phyloP scores from a whole-genome alignment of 1,284 basidiomycete species.

The Marasmius sp. region DNA sequence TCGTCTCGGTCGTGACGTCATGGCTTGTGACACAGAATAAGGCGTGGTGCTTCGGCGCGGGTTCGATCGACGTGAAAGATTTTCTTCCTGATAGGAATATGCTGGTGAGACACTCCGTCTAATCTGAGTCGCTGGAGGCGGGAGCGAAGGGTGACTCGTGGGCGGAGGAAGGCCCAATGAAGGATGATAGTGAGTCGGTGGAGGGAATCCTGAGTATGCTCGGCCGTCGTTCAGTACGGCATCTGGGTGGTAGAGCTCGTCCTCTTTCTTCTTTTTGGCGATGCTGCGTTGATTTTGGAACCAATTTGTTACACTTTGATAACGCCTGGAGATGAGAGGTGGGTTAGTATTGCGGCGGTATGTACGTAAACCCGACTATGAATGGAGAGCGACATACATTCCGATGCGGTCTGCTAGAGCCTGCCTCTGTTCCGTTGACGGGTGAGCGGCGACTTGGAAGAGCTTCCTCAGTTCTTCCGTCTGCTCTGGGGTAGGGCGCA shows the following conservation, averaged over 20 bases:
- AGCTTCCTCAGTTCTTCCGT: slow-evolving; percentile 64
- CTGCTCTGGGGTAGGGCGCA: slow-evolving; percentile 62
- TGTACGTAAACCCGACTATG: background rate
- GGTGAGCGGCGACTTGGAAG: slow-evolving; percentile 62
- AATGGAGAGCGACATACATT: slow-evolving; percentile 52
- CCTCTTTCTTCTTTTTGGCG: slow-evolving; percentile 66
- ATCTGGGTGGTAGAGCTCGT: slow-evolving; percentile 31
- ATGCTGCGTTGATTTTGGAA: slow-evolving; percentile 81
- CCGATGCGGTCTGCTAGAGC: slow-evolving; percentile 64
- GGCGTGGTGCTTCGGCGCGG: slow-evolving; percentile 44
- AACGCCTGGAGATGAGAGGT: slow-evolving; percentile 49
- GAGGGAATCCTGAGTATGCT: slow-evolving; percentile 46
- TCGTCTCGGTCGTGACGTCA: slow-evolving; percentile 50
- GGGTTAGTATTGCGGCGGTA: slow-evolving; percentile 21
- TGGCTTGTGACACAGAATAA: slow-evolving; percentile 35
- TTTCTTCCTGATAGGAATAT: slow-evolving; percentile 23
- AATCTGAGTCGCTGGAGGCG: slow-evolving; percentile 19
- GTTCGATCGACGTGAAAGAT: slow-evolving; percentile 34
- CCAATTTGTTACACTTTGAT: slow-evolving; percentile 79
- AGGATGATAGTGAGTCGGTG: slow-evolving; percentile 22
- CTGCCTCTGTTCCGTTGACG: slow-evolving; percentile 64
- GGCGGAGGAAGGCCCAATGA: slow-evolving; percentile 26
- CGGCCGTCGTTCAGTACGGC: slow-evolving; percentile 32
- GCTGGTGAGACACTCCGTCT: slow-evolving; percentile 30
- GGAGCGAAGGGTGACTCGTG: slow-evolving; percentile 36